These are phyloP conservation scores for Priceomyces fermenticarens DNA, from an alignment of 805 yeast genomes.

Conservation along the genomic window DNA sequence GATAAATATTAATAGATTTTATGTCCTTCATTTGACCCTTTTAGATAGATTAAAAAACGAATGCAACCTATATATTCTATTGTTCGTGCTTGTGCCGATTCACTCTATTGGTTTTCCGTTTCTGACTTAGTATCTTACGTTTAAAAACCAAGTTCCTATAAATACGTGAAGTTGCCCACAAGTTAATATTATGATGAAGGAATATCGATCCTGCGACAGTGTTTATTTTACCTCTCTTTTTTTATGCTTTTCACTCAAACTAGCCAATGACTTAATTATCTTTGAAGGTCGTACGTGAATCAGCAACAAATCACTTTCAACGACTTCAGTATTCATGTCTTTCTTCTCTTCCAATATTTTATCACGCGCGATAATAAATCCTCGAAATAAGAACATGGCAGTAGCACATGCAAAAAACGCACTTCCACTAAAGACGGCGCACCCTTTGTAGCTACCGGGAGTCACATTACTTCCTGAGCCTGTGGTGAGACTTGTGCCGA, in stretches of 20 bases:
- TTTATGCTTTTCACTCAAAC: conserved; percentile 19
- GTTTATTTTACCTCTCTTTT: too few relatives aligned
- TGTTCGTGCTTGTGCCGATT: too few relatives aligned
- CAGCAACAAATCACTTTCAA: conserved; percentile 6
- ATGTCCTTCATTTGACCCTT: too few relatives aligned
- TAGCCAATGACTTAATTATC: conserved; percentile 17
- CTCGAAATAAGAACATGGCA: conserved; percentile 45
- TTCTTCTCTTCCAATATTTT: conserved; percentile 6
- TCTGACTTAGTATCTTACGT: too few relatives aligned
- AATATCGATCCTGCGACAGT: too few relatives aligned
- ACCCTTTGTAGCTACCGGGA: conserved; percentile 48
- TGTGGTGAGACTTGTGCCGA: conserved; percentile 51
- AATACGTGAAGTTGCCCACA: too few relatives aligned
- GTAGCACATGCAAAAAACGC: conserved; percentile 47
- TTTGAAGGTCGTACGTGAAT: conserved; percentile 9
- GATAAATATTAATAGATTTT: too few relatives aligned
- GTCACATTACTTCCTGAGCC: conserved; percentile 21
- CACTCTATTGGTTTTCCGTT: too few relatives aligned
- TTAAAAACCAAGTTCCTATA: too few relatives aligned
- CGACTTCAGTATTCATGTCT: conserved; percentile 13
- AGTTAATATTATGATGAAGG: too few relatives aligned
- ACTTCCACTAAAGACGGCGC: conserved; percentile 59
- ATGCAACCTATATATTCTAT: too few relatives aligned
- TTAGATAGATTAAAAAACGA: too few relatives aligned
- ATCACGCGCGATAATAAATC: conserved; percentile 54